A percentile compares a stretch with the other conserved stretches of the same genome.
Conservation (phyloP, 805 yeast species). For the Candida manassasensis region DNA sequence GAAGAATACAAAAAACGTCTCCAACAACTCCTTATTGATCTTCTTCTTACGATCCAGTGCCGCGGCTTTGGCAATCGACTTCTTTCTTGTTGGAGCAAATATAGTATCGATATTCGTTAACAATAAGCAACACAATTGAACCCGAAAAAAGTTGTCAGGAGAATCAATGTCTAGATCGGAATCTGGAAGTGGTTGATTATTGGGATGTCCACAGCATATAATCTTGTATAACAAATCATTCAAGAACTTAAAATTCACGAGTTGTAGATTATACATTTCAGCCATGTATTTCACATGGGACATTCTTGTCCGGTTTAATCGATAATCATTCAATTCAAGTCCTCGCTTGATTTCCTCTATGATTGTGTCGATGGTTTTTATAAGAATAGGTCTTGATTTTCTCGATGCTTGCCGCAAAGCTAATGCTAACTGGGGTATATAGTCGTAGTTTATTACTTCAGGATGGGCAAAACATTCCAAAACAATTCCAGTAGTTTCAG, state of each 20-base stretch:
- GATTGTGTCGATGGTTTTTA: slow-evolving; percentile 53
- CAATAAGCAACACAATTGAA: slow-evolving; percentile 44
- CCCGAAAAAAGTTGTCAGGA: slow-evolving; percentile 67
- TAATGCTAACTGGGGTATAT: slow-evolving; percentile 45
- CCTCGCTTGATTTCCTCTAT: slow-evolving; percentile 64
- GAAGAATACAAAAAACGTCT: slow-evolving; percentile 49
- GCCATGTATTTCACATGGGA: slow-evolving; percentile 59
- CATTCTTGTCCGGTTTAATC: slow-evolving; percentile 54
- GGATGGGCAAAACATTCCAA: slow-evolving; percentile 51
- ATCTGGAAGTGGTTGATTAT: slow-evolving; percentile 50
- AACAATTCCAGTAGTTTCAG: slow-evolving; percentile 28
- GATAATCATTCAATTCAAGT: slow-evolving; percentile 58
- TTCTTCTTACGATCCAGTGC: slow-evolving; percentile 5
- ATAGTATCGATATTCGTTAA: slow-evolving; percentile 16
- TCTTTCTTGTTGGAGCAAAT: slow-evolving; percentile 1
- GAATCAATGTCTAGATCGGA: slow-evolving; percentile 49
- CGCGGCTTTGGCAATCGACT: slow-evolving; percentile 3
- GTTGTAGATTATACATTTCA: slow-evolving; percentile 46
- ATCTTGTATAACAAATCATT: slow-evolving; percentile 52
- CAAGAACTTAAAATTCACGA: slow-evolving; percentile 44
- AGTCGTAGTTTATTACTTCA: slow-evolving; percentile 56
- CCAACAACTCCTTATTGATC: slow-evolving; percentile 13
- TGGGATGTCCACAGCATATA: slow-evolving; percentile 60
- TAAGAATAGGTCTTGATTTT: slow-evolving; percentile 36
- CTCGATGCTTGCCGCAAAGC: slow-evolving; percentile 30